Conservation (phyloP, 805 yeast species). For the Sugiyamaella lignohabitans region DNA sequence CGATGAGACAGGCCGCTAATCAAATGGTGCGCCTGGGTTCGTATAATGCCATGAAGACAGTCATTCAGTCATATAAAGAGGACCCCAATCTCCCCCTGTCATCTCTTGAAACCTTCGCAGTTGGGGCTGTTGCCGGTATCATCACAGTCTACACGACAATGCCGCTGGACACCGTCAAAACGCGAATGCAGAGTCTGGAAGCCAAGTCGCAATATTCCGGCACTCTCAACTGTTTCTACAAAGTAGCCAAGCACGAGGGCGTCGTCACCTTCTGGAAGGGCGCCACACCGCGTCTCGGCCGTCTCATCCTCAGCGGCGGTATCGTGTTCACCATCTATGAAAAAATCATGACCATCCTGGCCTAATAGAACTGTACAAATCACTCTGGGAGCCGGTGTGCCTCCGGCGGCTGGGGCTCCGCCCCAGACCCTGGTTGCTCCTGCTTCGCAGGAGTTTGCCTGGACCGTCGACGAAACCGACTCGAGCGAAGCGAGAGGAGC, state of each 20-base stretch:
- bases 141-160: constrained; percentile 87
- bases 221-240: constrained; percentile 75
- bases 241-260: constrained; percentile 82
- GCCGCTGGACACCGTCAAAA: constrained; percentile 95
- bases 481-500: not conserved
- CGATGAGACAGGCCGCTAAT: constrained; percentile 92
- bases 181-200: constrained; percentile 92
- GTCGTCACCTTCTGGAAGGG: constrained; percentile 93
- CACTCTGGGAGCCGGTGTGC: not conserved
- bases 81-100: constrained; percentile 70
- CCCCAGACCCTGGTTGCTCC: not conserved
- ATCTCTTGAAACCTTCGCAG: constrained; percentile 71
- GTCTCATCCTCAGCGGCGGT: constrained; percentile 91
- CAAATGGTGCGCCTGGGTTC: constrained; percentile 93
- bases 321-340: constrained; percentile 95
- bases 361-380: not conserved
- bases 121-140: constrained; percentile 87
- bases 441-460: not conserved
- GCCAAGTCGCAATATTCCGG: constrained; percentile 64
- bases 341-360: constrained; percentile 58
- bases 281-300: constrained; percentile 92
- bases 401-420: not conserved
- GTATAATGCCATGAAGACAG: constrained; percentile 77
- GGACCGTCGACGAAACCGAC: not conserved
- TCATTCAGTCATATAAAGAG: constrained; percentile 64